Evolutionary conservation across 805 yeast species (phyloP).

Genomic region (Wickerhamiella bombiphila): DNA sequence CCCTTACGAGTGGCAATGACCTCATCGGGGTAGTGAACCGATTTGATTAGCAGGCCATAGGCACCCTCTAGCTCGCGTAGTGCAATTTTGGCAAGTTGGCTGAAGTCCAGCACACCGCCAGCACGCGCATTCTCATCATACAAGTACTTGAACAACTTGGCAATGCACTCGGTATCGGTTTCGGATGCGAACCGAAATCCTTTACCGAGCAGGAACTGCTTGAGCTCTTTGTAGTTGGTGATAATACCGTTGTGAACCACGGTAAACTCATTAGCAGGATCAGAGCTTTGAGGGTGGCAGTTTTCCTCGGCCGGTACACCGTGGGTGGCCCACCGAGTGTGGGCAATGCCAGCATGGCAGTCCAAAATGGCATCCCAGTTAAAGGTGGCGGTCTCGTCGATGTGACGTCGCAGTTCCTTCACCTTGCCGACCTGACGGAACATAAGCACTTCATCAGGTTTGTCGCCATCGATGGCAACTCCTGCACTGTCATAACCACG

Average conservation of each 20-base stretch:
- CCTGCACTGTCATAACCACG: conserved; percentile 99
- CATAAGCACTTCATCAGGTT: conserved; percentile 51
- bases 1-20: conserved; percentile 96
- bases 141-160: conserved; percentile 81
- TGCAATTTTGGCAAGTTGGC: conserved; percentile 83
- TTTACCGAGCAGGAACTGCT: conserved; percentile 61
- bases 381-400: conserved; percentile 28
- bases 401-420: conserved; percentile 55
- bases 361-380: conserved; percentile 46
- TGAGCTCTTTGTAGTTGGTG: conserved; percentile 86
- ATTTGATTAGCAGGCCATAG: conserved; percentile 86
- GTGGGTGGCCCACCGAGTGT: conserved; percentile 99
- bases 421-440: conserved; percentile 89
- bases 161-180: conserved; percentile 97
- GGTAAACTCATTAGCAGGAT: conserved; percentile 64
- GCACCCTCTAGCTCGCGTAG: conserved; percentile 92
- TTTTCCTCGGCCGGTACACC: conserved; percentile 77
- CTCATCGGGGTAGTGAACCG: conserved; percentile 87
- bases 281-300: conserved; percentile 96
- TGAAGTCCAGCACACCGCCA: conserved; percentile 55
- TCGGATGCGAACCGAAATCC: conserved; percentile 79
- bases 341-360: conserved; percentile 93
- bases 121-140: conserved; percentile 66
- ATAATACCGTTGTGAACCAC: conserved; percentile 97
- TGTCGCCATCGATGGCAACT: conserved; percentile 85